Base-by-base conservation (phyloP, 2,329 filamentous ascomycete genomes). In the Fusarium camptoceras region DNA sequence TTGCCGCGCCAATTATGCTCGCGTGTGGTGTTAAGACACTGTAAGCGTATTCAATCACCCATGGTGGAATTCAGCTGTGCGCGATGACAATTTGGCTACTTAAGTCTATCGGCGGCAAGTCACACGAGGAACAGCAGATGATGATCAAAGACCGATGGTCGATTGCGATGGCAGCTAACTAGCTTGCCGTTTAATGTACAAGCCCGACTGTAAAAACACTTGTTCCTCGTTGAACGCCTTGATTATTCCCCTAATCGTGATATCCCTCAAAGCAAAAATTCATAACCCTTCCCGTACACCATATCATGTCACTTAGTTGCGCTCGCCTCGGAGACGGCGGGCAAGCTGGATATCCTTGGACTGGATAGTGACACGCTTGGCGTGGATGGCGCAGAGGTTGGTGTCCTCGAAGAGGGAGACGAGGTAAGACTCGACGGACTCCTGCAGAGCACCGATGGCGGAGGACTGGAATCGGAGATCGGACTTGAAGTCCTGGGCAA, bases 351-450 rank as follows among this genome's bases (percentile, higher is more conserved):
- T 98, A 78, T 98, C 95, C 88, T 98, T 98, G 74, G 91, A 91
- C 84, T 95, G 95, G 84, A 98, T 98, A 79, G 95, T 98, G 80
- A 98, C 96, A 86, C 96, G 94, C 91, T 98, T 98, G 85, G 96
- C 95, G 86, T 98, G 96, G 83, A 98, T 97, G 80, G 96, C 95
- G 86, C 95, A 98, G 55, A 97, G 86, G 87, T 98, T 98, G 85
- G 95, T 98, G 82, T 98, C 95, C 85, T 98, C 94, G 78, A 98
- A 98, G 73, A 98, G 91, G 46, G 94, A 97, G 84, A 98, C 94
- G 78, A 99, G 92, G 86, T 98, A 98, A 4, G 96, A 97, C 88
- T 99, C 96, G 74, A 97, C 94, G 58, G 96, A 97, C 88, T 99
- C 96, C 86, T 99, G 95, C 42, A 99, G 91, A 73, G 96, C 96